Percentiles rank a stretch among this genome's conserved stretches.
phyloP scores from a whole-genome alignment of 345 rosid species.

The Gossypium longicalyx region DNA sequence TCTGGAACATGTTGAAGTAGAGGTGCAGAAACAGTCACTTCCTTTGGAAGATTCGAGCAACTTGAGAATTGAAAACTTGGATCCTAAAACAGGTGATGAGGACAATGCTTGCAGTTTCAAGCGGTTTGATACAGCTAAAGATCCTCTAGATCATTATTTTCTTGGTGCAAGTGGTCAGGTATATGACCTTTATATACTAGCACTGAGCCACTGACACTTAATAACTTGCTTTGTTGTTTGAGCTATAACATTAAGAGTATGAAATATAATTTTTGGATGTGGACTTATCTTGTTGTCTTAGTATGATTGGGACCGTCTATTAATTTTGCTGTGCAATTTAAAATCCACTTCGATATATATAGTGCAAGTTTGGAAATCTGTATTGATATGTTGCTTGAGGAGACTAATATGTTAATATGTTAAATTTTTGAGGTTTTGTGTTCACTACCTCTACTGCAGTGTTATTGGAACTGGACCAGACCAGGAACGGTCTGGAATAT shows the following conservation, averaged over 20 bases:
- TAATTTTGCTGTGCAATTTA: conserved; percentile 4
- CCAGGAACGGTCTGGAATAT: no score
- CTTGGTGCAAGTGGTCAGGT: conserved; percentile 69
- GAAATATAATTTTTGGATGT: not conserved
- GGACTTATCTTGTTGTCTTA: not conserved
- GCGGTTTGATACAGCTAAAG: conserved; percentile 73
- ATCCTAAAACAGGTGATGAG: conserved; percentile 28
- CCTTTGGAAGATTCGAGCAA: conserved; percentile 28
- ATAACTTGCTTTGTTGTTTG: conserved; percentile 1
- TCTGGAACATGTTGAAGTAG: conserved; percentile 28
- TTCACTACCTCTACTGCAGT: not conserved
- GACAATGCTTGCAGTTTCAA: conserved; percentile 45
- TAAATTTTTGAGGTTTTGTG: not conserved
- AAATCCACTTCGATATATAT: not conserved
- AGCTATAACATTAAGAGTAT: not conserved
- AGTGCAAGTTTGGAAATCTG: not conserved
- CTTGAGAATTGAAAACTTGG: conserved; percentile 36
- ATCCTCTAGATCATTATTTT: conserved; percentile 75
- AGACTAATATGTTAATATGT: not conserved
- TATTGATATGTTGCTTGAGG: not conserved
- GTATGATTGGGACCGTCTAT: not conserved
- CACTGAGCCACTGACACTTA: not conserved
- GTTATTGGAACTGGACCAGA: no score
- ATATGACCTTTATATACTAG: not conserved
- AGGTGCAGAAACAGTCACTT: conserved; percentile 26